Percentiles rank a stretch among this genome's conserved stretches.
phyloP scores from a whole-genome alignment of 768 basidiomycete species.

The Clathrus columnatus region DNA sequence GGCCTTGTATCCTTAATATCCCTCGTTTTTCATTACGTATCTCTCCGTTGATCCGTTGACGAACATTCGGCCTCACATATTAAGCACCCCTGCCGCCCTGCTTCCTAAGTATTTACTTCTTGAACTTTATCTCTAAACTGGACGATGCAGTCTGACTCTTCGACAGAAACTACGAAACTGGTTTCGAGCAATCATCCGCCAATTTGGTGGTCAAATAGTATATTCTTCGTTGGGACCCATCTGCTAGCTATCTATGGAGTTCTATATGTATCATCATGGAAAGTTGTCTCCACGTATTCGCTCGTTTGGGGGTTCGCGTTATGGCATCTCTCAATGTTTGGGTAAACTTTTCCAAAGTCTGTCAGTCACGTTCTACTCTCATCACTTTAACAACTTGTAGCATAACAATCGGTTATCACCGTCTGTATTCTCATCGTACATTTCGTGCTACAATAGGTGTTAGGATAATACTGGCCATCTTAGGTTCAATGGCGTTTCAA shows the following conservation, averaged over 20 bases:
- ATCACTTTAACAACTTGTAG: constrained; percentile 24
- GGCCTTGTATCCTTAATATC: no score
- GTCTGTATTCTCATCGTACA: constrained; percentile 68
- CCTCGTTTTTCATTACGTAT: no score
- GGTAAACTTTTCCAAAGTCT: constrained; percentile 30
- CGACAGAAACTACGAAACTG: neutral
- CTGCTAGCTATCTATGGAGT: constrained; percentile 46
- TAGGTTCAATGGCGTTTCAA: constrained; percentile 70
- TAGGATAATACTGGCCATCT: constrained; percentile 47
- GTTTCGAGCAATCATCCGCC: neutral
- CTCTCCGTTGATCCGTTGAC: no score
- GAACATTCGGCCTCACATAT: no score
- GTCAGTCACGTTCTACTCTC: neutral
- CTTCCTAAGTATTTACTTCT: no score
- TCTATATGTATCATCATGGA: constrained; percentile 38
- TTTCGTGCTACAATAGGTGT: constrained; percentile 52
- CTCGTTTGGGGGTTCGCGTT: constrained; percentile 43
- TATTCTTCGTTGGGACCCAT: constrained; percentile 52
- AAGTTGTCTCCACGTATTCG: constrained; percentile 33
- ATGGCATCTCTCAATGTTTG: constrained; percentile 67
- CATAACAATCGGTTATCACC: constrained; percentile 70
- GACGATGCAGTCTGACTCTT: neutral
- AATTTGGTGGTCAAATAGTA: constrained; percentile 57
- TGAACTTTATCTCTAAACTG: neutral
- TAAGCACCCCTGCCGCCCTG: no score